Evolutionary conservation across 768 basidiomycete genomes (phyloP), one percentile per base, ranked within the genome.

Genomic region (Amanita fuliginea): DNA sequence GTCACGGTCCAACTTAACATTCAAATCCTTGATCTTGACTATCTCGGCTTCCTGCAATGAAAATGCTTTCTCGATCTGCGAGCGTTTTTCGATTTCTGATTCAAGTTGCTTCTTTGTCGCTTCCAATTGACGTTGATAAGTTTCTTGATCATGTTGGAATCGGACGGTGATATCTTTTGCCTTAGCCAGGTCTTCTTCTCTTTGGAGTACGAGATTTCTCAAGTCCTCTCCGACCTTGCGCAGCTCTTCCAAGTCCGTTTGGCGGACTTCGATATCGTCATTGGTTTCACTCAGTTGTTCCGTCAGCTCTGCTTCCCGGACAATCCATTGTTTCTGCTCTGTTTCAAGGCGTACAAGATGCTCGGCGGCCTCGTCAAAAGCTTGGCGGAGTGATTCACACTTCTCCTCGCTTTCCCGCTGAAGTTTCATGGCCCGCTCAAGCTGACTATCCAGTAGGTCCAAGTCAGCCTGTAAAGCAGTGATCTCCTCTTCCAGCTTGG

Each of bases 401-500:
- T 86, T 87, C 62, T 86, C 83, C 52, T 91, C 86, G 37, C 75
- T 79, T 56, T 87, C 80, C 62, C 83, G 87, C 63, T 90, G 86
- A 37, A 83, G 70, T 34, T 77, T 73, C 59, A 92, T 71, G 0
- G 86, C 83, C 6, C 85, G 77, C 50, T 88, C 88, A 7, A 95
- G 74, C 58, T 97, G 91, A 3, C 82, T 83, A 57, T 94, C 90
- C 10, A 95, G 71, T 2, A 80, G 73, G 50, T 93, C 88, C 40
- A 95, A 72, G 57, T 97, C 94, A 3, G 73, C 71, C 56, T 96
- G 90, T 18, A 96, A 65, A 1, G 82, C 78, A 1, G 70, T 67
- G 11, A 94, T 75, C 57, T 94, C 92, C 47, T 96, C 92, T 61
- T 91, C 83, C 2, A 97, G 72, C 52, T 90, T 83, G 26, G 73